phyloP scores from a whole-genome alignment of 257 asterid species.

The Gentiana macrophylla region DNA sequence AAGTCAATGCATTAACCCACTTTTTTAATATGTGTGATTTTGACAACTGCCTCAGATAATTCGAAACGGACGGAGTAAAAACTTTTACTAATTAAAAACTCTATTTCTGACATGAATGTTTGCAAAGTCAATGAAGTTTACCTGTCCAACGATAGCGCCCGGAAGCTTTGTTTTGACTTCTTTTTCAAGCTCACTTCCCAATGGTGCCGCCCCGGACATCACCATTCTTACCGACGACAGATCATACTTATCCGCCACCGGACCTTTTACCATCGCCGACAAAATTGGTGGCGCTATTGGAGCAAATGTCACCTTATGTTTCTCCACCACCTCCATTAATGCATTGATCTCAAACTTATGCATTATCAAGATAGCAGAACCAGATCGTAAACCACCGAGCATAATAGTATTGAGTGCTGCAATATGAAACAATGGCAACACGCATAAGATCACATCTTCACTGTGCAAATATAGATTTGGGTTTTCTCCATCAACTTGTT shows the following conservation, averaged over 20 bases:
- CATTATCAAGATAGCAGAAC: conserved; percentile 28
- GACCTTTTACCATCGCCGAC: conserved; percentile 24
- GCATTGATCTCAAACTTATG: conserved; percentile 25
- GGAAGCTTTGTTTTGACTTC: conserved; percentile 29
- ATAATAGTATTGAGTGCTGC: conserved; percentile 21
- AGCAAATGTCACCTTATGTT: conserved; percentile 26
- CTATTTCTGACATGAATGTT: too few species aligned
- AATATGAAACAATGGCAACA: conserved; percentile 30
- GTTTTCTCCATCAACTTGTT: conserved; percentile 34
- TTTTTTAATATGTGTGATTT: too few species aligned
- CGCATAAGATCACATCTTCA: conserved; percentile 27
- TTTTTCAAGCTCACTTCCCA: conserved; percentile 35
- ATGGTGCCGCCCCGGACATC: conserved; percentile 36
- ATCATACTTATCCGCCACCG: conserved; percentile 17
- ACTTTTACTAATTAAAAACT: too few species aligned
- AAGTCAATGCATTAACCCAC: too few species aligned
- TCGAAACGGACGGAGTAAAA: too few species aligned
- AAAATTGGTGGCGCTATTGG: conserved; percentile 33
- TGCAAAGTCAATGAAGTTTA: neutral
- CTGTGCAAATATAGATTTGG: conserved; percentile 23
- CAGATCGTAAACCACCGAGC: conserved; percentile 28
- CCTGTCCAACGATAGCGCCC: conserved; percentile 33
- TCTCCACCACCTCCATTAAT: conserved; percentile 19
- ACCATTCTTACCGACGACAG: conserved; percentile 27
- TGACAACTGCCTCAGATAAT: too few species aligned